Evolutionary conservation across 768 basidiomycete genomes (phyloP).

Genomic region (Tricholoma bakamatsutake): DNA sequence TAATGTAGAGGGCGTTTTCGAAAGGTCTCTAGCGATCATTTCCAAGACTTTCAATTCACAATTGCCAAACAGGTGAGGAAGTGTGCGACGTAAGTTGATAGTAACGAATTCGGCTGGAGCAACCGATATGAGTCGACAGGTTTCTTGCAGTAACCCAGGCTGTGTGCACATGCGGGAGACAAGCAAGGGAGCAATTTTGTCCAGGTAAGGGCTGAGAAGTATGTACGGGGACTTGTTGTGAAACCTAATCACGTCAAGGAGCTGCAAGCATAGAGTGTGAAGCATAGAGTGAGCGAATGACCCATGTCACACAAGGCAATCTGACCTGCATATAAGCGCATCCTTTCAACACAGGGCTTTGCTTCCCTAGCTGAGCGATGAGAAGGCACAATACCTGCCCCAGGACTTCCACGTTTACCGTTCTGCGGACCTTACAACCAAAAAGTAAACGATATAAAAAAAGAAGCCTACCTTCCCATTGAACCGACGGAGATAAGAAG

Average conservation of each 20-base stretch:
- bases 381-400: conserved; percentile 56
- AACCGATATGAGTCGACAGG: conserved; percentile 62
- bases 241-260: conserved; percentile 49
- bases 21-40: conserved; percentile 50
- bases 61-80: conserved; percentile 65
- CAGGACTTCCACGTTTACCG: conserved; percentile 44
- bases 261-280: conserved; percentile 31
- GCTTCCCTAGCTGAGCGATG: conserved; percentile 59
- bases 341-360: conserved; percentile 66
- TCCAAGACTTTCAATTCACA: conserved; percentile 55
- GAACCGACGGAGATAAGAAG: conserved; percentile 53
- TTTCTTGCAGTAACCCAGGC: conserved; percentile 54
- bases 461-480: conserved; percentile 40
- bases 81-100: conserved; percentile 54
- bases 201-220: conserved; percentile 65
- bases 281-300: background rate
- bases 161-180: conserved; percentile 52
- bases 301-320: background rate
- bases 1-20: conserved; percentile 37
- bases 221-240: conserved; percentile 59
- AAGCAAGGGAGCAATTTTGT: conserved; percentile 60
- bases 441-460: background rate
- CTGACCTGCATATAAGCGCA: conserved; percentile 63
- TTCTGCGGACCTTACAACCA: conserved; percentile 26
- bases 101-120: conserved; percentile 55